These are phyloP conservation scores for Penicillium sumatraense DNA, from an alignment of 2,329 filamentous ascomycete species.

Conservation along the genomic window DNA sequence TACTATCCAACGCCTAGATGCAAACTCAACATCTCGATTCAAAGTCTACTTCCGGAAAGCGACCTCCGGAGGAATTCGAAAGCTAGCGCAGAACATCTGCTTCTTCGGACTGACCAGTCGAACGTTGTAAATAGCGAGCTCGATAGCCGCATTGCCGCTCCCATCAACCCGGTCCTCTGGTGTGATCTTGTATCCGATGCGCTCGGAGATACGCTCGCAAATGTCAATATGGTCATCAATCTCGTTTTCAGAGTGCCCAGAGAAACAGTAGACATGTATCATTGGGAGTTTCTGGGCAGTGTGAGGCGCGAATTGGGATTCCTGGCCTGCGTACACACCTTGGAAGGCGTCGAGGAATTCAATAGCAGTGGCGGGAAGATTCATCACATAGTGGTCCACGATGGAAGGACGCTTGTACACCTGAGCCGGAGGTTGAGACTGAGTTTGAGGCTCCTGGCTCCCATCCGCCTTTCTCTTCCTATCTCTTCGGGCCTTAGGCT, in stretches of 20 bases:
- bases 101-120: slow-evolving; percentile 91
- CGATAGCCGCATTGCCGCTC: slow-evolving; percentile 63
- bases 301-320: slow-evolving; percentile 66
- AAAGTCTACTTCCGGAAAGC: slow-evolving; percentile 63
- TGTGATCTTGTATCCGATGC: slow-evolving; percentile 64
- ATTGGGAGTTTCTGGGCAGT: slow-evolving; percentile 70
- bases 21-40: slow-evolving; percentile 13
- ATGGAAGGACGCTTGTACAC: slow-evolving; percentile 61
- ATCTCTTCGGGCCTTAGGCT: slow-evolving; percentile 46
- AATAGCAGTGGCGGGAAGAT: slow-evolving; percentile 87
- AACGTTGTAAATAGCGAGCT: slow-evolving; percentile 66
- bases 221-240: slow-evolving; percentile 63
- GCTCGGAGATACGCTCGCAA: slow-evolving; percentile 67
- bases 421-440: slow-evolving; percentile 29
- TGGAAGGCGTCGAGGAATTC: slow-evolving; percentile 79
- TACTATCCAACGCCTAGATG: slow-evolving; percentile 20
- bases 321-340: slow-evolving; percentile 76
- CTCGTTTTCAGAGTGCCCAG: slow-evolving; percentile 77
- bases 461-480: slow-evolving; percentile 28
- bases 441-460: slow-evolving; percentile 35
- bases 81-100: slow-evolving; percentile 95
- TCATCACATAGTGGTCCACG: slow-evolving; percentile 97
- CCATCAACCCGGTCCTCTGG: slow-evolving; percentile 55
- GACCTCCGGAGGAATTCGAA: slow-evolving; percentile 79
- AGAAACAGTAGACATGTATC: slow-evolving; percentile 95